Evolutionary conservation across 2,329 filamentous ascomycete species (phyloP).

Genomic region (Fusarium camptoceras): DNA sequence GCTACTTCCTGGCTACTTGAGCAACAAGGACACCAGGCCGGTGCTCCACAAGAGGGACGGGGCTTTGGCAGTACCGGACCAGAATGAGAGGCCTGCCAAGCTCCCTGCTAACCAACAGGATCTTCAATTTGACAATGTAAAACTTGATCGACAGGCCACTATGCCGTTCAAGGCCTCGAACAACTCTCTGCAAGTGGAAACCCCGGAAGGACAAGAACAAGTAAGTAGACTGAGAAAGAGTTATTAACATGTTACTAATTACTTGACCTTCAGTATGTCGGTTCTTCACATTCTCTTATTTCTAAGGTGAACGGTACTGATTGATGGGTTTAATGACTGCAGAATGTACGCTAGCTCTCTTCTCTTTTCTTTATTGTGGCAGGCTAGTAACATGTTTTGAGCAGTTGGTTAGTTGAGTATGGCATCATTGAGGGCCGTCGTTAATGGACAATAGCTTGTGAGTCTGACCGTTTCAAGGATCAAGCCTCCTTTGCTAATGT

Average conservation of each 20-base stretch:
- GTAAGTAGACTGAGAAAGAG: background rate
- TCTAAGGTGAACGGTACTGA: too few species aligned
- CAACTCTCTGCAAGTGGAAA: too few species aligned
- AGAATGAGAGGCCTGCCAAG: background rate
- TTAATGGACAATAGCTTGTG: background rate
- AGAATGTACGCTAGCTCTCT: background rate
- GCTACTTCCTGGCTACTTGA: background rate
- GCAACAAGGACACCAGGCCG: background rate
- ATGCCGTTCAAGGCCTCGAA: too few species aligned
- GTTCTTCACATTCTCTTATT: background rate
- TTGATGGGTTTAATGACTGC: background rate
- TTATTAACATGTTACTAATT: background rate
- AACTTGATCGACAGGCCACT: background rate
- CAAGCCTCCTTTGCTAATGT: background rate
- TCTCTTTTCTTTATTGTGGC: too few species aligned
- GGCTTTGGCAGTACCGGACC: background rate
- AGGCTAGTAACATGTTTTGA: background rate
- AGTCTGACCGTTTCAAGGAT: too few species aligned
- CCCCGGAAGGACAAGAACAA: background rate
- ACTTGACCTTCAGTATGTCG: background rate
- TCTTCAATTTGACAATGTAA: background rate
- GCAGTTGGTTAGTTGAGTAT: background rate
- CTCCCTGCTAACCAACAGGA: background rate
- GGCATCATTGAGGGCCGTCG: background rate
- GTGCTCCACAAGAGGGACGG: background rate